These are phyloP conservation scores for Monosporascus ibericus DNA, from an alignment of 2,329 filamentous ascomycete genomes.

Conservation along the genomic window DNA sequence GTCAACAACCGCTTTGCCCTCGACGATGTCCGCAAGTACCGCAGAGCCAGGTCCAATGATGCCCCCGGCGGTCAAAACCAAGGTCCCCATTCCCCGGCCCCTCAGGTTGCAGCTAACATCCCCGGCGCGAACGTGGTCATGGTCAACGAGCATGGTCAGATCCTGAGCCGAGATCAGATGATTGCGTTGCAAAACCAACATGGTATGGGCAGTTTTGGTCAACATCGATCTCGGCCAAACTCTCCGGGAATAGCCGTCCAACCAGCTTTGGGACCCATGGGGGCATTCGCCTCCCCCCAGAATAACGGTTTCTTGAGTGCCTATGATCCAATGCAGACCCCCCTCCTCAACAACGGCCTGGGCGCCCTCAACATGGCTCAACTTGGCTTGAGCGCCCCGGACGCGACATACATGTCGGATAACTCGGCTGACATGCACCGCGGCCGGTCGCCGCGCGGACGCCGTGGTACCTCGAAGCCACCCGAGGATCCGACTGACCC, in stretches of 20 bases:
- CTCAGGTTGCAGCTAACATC: conserved; percentile 51
- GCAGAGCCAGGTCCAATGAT: conserved; percentile 84
- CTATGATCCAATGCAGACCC: conserved; percentile 64
- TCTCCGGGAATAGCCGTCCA: conserved; percentile 86
- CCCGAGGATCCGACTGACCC: conserved; percentile 96
- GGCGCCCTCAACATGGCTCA: conserved; percentile 65
- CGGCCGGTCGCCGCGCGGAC: conserved; percentile 85
- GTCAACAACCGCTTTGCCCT: conserved; percentile 97
- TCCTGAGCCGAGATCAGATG: conserved; percentile 79
- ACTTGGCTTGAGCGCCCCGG: conserved; percentile 63
- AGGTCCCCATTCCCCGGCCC: conserved; percentile 59
- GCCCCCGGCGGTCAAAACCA: conserved; percentile 58
- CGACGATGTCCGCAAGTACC: conserved; percentile 95
- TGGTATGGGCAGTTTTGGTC: conserved; percentile 51
- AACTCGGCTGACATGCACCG: conserved; percentile 79
- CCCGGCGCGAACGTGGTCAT: conserved; percentile 78
- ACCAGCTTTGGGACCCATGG: conserved; percentile 51
- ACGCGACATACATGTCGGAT: conserved; percentile 81
- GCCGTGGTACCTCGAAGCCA: conserved; percentile 91
- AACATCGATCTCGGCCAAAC: conserved; percentile 76
- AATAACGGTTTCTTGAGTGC: conserved; percentile 91
- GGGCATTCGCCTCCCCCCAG: conserved; percentile 76
- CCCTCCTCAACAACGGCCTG: conserved; percentile 66
- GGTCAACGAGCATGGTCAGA: conserved; percentile 89
- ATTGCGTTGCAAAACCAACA: conserved; percentile 70